A percentile compares a stretch with the other conserved stretches of the same genome.
These are phyloP conservation scores for Polyplosphaeria fusca DNA, from an alignment of 495 filamentous ascomycete species.

Conservation along the genomic window DNA sequence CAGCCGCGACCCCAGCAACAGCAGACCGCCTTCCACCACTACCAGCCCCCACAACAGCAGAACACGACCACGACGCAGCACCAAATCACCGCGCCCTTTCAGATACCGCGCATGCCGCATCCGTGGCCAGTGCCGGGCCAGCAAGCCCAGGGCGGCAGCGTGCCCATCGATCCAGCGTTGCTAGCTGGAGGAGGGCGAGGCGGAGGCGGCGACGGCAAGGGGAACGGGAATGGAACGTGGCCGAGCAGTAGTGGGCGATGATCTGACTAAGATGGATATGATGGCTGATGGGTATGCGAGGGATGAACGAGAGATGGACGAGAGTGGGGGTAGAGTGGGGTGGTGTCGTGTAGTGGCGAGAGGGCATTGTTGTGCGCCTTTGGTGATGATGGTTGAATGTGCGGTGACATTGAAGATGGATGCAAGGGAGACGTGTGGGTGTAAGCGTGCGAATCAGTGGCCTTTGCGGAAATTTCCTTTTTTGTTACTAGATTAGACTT, in stretches of 20 bases:
- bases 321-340: background rate
- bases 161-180: background rate
- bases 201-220: background rate
- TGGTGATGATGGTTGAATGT: too few species aligned
- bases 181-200: background rate
- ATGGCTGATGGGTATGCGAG: background rate
- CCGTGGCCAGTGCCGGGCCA: conserved; percentile 2
- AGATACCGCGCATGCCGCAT: conserved; percentile 7
- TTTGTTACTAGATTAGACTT: too few species aligned
- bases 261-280: background rate
- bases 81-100: conserved; percentile 16
- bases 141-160: background rate
- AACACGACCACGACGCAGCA: background rate
- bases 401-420: too few species aligned
- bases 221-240: background rate
- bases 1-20: background rate
- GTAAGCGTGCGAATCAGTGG: too few species aligned
- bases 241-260: background rate
- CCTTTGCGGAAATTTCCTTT: too few species aligned
- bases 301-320: background rate
- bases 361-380: too few species aligned
- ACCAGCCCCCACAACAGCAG: background rate
- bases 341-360: too few species aligned
- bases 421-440: too few species aligned
- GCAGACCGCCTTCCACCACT: background rate